Evolutionary conservation across 495 filamentous ascomycete genomes (phyloP).

Genomic region (Penicillium paxilli): DNA sequence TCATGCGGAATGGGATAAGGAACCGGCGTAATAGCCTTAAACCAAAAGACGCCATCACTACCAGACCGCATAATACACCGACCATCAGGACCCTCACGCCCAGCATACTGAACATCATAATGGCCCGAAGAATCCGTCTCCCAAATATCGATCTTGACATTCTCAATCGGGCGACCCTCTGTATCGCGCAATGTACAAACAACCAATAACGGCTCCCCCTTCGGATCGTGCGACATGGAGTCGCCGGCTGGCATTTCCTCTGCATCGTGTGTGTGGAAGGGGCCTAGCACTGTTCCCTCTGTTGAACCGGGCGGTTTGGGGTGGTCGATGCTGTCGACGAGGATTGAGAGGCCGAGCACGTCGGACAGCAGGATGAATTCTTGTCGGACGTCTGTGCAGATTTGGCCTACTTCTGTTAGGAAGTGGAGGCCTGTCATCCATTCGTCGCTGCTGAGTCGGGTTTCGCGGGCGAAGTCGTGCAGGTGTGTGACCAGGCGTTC

Average conservation of each 20-base stretch:
- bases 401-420: slow-evolving; percentile 72
- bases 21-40: slow-evolving; percentile 83
- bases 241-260: slow-evolving; percentile 61
- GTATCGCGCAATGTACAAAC: slow-evolving; percentile 75
- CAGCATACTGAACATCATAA: slow-evolving; percentile 87
- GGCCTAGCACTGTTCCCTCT: slow-evolving; percentile 87
- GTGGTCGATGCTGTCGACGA: slow-evolving; percentile 90
- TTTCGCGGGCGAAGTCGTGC: slow-evolving; percentile 83
- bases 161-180: slow-evolving; percentile 62
- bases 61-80: slow-evolving; percentile 76
- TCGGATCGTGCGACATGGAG: slow-evolving; percentile 66
- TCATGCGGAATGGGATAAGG: slow-evolving; percentile 89
- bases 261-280: slow-evolving; percentile 93
- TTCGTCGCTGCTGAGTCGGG: slow-evolving; percentile 72
- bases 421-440: slow-evolving; percentile 77
- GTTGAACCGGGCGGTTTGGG: slow-evolving; percentile 75
- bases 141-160: slow-evolving; percentile 87
- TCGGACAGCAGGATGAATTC: slow-evolving; percentile 97
- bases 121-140: slow-evolving; percentile 84
- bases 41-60: slow-evolving; percentile 77
- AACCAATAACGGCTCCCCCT: slow-evolving; percentile 64
- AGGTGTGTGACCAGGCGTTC: slow-evolving; percentile 73
- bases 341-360: slow-evolving; percentile 82
- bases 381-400: slow-evolving; percentile 70
- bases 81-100: slow-evolving; percentile 71